Percentiles rank a stretch among this genome's conserved stretches.
phyloP scores from a whole-genome alignment of 1,139 yeast genomes.

The Petasospora fabianii region DNA sequence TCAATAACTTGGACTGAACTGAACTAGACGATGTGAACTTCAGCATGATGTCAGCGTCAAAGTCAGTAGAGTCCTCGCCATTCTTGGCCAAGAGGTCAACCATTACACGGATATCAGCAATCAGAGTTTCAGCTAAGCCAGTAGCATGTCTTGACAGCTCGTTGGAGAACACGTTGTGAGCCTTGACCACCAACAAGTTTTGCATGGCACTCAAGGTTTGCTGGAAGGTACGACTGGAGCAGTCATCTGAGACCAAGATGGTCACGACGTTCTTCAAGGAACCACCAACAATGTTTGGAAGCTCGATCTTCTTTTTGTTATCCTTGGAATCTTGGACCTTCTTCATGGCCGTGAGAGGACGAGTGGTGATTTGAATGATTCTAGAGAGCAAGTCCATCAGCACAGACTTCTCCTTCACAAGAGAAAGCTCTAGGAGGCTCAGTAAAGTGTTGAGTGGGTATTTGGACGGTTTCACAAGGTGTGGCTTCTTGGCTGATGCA shows the following conservation, averaged over 20 bases:
- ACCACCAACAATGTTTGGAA: constrained; percentile 64
- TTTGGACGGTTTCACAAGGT: constrained; percentile 42
- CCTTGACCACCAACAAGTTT: constrained; percentile 59
- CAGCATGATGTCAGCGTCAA: constrained; percentile 52
- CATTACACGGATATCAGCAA: constrained; percentile 53
- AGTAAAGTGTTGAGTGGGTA: constrained; percentile 74
- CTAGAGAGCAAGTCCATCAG: constrained; percentile 76
- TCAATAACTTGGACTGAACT: constrained; percentile 79
- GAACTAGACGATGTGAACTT: constrained; percentile 80
- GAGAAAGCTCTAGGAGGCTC: constrained; percentile 54
- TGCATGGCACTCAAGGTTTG: constrained; percentile 84
- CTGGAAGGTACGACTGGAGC: constrained; percentile 82
- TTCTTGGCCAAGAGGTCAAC: constrained; percentile 42
- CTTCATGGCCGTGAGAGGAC: constrained; percentile 57
- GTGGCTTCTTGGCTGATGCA: constrained; percentile 34
- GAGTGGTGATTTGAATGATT: constrained; percentile 71
- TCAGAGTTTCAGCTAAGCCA: constrained; percentile 52
- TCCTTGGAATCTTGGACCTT: constrained; percentile 30
- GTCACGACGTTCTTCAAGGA: constrained; percentile 63
- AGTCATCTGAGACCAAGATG: constrained; percentile 77
- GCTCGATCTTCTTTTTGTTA: constrained; percentile 35
- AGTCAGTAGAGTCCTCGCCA: constrained; percentile 37
- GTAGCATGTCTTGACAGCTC: constrained; percentile 71
- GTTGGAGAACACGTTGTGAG: constrained; percentile 59
- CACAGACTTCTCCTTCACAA: constrained; percentile 67